Evolutionary conservation across 2,329 filamentous ascomycete genomes (phyloP), one percentile per base, ranked within the genome.

Genomic region (Leptographium flavum): DNA sequence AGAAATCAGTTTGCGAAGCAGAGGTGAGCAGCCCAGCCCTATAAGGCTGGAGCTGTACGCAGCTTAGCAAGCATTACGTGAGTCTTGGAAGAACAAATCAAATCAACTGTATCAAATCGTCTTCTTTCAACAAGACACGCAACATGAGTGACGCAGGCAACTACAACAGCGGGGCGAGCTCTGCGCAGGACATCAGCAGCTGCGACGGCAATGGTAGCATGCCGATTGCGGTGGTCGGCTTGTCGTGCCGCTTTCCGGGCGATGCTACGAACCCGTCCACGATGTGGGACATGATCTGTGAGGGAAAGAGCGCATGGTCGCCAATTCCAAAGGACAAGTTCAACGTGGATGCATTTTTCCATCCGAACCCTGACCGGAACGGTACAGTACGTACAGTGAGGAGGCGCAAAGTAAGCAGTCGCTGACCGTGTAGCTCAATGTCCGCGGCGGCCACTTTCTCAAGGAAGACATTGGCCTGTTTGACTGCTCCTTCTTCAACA

Each of bases 201-300:
- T 23, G 11, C 27, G 27, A 11, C 27, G 27, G n/a, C n/a, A n/a
- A n/a, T 10, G 17, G 33, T 3, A 5, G n/a, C n/a, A 11, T 10
- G n/a, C 63, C 50, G 22, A 44, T 67, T 39, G 64, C 63, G n/a
- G 56, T 66, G 23, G 50, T 66, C 36, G 63, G 63, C 31, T 56
- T 55, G 9, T 58, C 55, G 13, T 62, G 61, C 49, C 57, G 61
- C 15, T 61, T 64, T 19, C 59, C 62, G 1, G 61, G 61, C 9
- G 54, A 51, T 31, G 56, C 58, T 2, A 57, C 49, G 2, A 57
- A 52, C n/a, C 57, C 59, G 1, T 54, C 55, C 1, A 54, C 54
- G 45, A 51, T 63, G 5, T 63, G 59, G 57, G 53, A 60, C 3
- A 49, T 61, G 41, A 51, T 50, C 10, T 31, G 43, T 5, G 32